Percentiles rank a stretch among this genome's conserved stretches.
Evolutionary conservation across 2,329 filamentous ascomycete species (phyloP).

Genomic region (Penicillium sclerotigenum): DNA sequence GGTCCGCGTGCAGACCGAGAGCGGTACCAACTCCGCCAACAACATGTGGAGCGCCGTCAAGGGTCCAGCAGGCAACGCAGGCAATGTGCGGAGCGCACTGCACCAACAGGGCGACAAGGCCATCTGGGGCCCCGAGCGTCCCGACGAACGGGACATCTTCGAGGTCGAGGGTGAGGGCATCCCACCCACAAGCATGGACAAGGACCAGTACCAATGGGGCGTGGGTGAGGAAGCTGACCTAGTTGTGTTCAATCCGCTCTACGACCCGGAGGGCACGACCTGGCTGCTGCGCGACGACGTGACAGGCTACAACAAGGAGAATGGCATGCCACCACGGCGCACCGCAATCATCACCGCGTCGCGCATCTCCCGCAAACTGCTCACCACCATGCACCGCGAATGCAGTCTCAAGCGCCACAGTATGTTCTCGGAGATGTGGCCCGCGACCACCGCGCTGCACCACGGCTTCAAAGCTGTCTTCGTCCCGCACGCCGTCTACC

Average conservation of each 20-base stretch:
- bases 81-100: slow-evolving; percentile 24
- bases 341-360: slow-evolving; percentile 86
- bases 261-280: slow-evolving; percentile 80
- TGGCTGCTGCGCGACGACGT: slow-evolving; percentile 82
- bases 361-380: slow-evolving; percentile 73
- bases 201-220: slow-evolving; percentile 81
- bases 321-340: slow-evolving; percentile 64
- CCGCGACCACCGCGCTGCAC: slow-evolving; percentile 78
- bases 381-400: slow-evolving; percentile 86
- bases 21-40: slow-evolving; percentile 62
- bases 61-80: slow-evolving; percentile 21
- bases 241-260: slow-evolving; percentile 88
- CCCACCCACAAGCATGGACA: slow-evolving; percentile 69
- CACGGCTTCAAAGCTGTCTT: slow-evolving; percentile 92
- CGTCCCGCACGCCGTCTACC: slow-evolving; percentile 82
- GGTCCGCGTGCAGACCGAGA: slow-evolving; percentile 71
- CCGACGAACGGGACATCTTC: slow-evolving; percentile 66
- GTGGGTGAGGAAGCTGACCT: slow-evolving; percentile 87
- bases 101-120: slow-evolving; percentile 54
- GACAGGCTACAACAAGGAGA: slow-evolving; percentile 72
- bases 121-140: slow-evolving; percentile 81
- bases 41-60: slow-evolving; percentile 62
- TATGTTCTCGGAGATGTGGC: slow-evolving; percentile 97
- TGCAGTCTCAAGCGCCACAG: slow-evolving; percentile 80
- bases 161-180: slow-evolving; percentile 68